Evolutionary conservation across 2,329 filamentous ascomycete species (phyloP), one percentile per base, ranked within the genome.

Genomic region (Trichoderma arundinaceum): DNA sequence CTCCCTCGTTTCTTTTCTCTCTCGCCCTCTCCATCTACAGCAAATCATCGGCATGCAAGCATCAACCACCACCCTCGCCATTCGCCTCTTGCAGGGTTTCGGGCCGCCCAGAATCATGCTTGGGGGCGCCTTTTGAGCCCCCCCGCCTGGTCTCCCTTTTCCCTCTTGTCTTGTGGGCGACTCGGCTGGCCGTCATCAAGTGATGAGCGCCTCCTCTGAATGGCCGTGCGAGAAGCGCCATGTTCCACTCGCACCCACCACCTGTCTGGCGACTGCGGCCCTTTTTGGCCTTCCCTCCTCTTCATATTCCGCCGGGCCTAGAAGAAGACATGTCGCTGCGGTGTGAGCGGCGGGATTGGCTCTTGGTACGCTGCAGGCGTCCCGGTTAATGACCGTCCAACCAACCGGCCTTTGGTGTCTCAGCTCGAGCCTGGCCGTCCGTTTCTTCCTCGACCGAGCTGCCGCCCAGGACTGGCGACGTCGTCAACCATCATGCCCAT

Each of bases 381-480:
- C 48, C 65, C 53, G 61, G 61, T 44, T 65, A 63, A 53, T 48
- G 43, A 48, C 66, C 53, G 64, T 69, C 54, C 65, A 59, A 68
- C 64, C 51, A 65, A 54, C 44, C 56, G 48, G 64, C 44, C 38
- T 52, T 33, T 63, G 39, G 53, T 69, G 70, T 71, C 70, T 70
- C 67, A 70, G 64, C 60, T 62, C 62, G 69, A 71, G 71, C 71
- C 71, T 69, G 68, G 69, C 69, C 51, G 69, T 66, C n/a, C 49
- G 10, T 35, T 46, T 53, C 39, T 22, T 54, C 38, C 49, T 63
- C 49, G 49, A 41, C 59, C 49, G 7, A 38, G 35, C 10, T 6
- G 35, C 35, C 35, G 35, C 22, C 22, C 22, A 28, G 39, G 38
- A 4, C 33, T 44, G 38, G 17, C 39, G 43, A 32, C 59, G 60